A percentile compares a stretch with the other conserved stretches of the same genome.
phyloP scores from a whole-genome alignment of 768 basidiomycete species.

The Crepidotus variabilis region DNA sequence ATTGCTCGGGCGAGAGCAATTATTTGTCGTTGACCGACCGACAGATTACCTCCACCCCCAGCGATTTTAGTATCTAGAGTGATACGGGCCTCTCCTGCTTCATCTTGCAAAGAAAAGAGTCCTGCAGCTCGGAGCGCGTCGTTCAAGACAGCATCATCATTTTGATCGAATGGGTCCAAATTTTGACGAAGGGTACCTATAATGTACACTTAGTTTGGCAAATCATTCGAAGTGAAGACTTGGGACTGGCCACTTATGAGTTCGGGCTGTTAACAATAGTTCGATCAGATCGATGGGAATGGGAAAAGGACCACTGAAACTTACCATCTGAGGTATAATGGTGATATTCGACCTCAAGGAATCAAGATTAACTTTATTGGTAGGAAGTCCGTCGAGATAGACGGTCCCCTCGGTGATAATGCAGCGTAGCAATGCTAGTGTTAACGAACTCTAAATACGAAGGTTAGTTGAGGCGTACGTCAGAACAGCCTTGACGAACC shows the following conservation, averaged over 20 bases:
- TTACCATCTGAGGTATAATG: constrained; percentile 45
- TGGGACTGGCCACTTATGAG: constrained; percentile 3
- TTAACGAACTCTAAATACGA: constrained; percentile 44
- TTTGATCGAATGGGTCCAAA: constrained; percentile 62
- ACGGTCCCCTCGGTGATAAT: constrained; percentile 56
- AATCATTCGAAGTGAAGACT: background rate
- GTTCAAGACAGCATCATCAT: constrained; percentile 45
- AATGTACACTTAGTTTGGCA: background rate
- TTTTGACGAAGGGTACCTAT: constrained; percentile 58
- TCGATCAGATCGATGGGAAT: background rate
- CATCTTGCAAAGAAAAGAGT: constrained; percentile 33
- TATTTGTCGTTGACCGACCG: constrained; percentile 73
- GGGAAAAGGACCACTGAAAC: background rate
- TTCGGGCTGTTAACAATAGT: constrained; percentile 7
- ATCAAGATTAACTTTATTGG: constrained; percentile 50
- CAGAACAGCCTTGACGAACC: constrained; percentile 24
- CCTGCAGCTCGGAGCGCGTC: constrained; percentile 37
- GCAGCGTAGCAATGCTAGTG: constrained; percentile 53
- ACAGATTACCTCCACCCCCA: constrained; percentile 66
- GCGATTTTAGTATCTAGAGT: constrained; percentile 42
- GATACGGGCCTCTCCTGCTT: constrained; percentile 45
- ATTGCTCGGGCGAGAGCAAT: constrained; percentile 65
- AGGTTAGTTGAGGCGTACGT: background rate
- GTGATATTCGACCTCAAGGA: constrained; percentile 55
- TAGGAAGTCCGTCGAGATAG: constrained; percentile 51